phyloP scores from a whole-genome alignment of 352 stramenopile genomes.

The Globisporangium cederbergense region DNA sequence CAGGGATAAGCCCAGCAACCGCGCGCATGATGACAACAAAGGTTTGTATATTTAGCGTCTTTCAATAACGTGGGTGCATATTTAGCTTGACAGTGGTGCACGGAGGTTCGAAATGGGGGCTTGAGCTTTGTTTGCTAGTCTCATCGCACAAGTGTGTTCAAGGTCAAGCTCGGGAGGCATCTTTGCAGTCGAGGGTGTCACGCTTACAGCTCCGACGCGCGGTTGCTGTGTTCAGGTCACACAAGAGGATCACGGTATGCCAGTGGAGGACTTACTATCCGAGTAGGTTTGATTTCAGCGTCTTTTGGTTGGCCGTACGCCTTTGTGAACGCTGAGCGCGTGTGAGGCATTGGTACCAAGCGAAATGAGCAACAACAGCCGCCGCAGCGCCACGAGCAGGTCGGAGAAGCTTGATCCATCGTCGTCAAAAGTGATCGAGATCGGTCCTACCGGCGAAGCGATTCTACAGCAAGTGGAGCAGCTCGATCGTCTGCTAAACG shows the following conservation, averaged over 20 bases:
- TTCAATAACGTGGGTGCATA: not conserved
- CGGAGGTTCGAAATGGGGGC: not conserved
- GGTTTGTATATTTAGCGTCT: slow-evolving; percentile 2
- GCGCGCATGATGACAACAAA: not conserved
- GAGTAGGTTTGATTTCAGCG: not conserved
- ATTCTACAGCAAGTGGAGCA: slow-evolving; percentile 16
- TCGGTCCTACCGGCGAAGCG: slow-evolving; percentile 1
- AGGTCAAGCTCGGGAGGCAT: not conserved
- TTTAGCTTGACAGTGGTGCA: not conserved
- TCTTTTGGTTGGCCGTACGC: not conserved
- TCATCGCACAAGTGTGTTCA: not conserved
- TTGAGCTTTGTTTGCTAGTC: not conserved
- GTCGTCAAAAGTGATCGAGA: not conserved
- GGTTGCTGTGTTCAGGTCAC: not conserved
- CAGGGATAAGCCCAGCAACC: not conserved
- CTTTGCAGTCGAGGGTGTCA: not conserved
- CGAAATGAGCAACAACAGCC: not conserved
- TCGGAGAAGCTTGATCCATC: not conserved
- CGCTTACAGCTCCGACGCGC: not conserved
- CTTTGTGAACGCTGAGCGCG: not conserved
- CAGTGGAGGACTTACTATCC: not conserved
- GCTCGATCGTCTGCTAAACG: slow-evolving; percentile 14
- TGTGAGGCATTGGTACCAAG: not conserved
- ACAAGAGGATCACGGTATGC: not conserved
- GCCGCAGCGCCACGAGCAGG: slow-evolving; percentile 1